phyloP scores from a whole-genome alignment of 306 rosid genomes.

The Citrullus mucosospermus region DNA sequence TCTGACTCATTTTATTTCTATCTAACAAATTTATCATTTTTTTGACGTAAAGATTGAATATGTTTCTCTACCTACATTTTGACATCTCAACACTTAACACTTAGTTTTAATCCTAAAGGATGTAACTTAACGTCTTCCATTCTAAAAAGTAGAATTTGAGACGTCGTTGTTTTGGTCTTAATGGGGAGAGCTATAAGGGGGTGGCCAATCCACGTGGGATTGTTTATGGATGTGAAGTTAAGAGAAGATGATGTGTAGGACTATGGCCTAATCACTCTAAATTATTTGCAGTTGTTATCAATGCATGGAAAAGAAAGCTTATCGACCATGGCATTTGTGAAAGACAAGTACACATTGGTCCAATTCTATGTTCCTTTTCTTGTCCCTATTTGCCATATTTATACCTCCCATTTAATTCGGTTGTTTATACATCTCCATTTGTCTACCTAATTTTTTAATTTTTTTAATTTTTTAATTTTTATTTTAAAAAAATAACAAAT shows the following conservation, averaged over 20 bases:
- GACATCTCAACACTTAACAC: too few species aligned
- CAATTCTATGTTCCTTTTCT: not conserved
- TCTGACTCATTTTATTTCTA: too few species aligned
- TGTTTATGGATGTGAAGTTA: not conserved
- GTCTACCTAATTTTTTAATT: not conserved
- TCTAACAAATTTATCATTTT: too few species aligned
- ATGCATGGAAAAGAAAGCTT: not conserved
- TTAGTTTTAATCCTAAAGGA: too few species aligned
- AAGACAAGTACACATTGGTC: not conserved
- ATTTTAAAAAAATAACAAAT: too few species aligned
- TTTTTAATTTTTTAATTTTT: not conserved
- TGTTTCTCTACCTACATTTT: too few species aligned
- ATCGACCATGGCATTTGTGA: not conserved
- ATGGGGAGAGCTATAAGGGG: not conserved
- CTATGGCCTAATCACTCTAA: not conserved
- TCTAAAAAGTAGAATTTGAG: not conserved
- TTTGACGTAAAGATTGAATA: too few species aligned
- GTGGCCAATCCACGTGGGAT: not conserved
- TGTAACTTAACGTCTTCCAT: too few species aligned
- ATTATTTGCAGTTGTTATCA: not conserved
- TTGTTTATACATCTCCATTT: not conserved
- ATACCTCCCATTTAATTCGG: not conserved
- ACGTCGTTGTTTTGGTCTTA: not conserved
- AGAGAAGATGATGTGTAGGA: not conserved
- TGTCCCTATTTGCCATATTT: not conserved